These are phyloP conservation scores for Diaporthe aspalathi DNA, from an alignment of 2,329 filamentous ascomycete genomes.

Conservation along the genomic window DNA sequence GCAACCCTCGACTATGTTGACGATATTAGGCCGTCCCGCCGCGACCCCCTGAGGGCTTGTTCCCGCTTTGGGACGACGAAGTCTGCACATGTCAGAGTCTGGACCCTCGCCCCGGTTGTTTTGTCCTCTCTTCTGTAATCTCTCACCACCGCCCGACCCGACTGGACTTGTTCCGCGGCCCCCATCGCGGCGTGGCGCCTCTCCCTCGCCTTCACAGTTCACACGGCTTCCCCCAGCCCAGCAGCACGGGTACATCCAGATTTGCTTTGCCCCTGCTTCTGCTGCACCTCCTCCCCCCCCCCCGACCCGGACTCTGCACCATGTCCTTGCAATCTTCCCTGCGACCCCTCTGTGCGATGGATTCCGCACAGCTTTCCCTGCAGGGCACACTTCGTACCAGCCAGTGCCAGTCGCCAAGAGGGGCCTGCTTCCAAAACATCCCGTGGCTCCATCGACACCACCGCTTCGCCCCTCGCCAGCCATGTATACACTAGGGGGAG, in stretches of 20 bases:
- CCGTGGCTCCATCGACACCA: conserved; percentile 18
- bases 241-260: conserved; percentile 21
- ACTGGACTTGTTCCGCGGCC: conserved; percentile 24
- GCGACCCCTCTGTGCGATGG: conserved; percentile 26
- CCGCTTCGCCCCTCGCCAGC: neutral
- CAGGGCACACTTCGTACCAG: conserved; percentile 19
- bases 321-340: conserved; percentile 31
- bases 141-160: neutral
- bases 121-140: conserved; percentile 18
- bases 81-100: conserved; percentile 29
- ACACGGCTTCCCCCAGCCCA: neutral
- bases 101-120: conserved; percentile 18
- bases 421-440: conserved; percentile 14
- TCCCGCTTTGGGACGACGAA: conserved; percentile 2
- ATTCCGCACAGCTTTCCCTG: conserved; percentile 30
- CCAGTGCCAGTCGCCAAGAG: conserved; percentile 18
- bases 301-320: conserved; percentile 4
- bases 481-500: conserved; percentile 19
- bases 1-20: conserved; percentile 16
- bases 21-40: conserved; percentile 18
- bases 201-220: neutral
- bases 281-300: no score
- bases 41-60: conserved; percentile 1
- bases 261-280: conserved; percentile 24
- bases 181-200: conserved; percentile 30